A percentile compares a stretch with the other conserved stretches of the same genome.
phyloP scores from a whole-genome alignment of 2,329 filamentous ascomycete genomes.

The Acephala macrosclerotiorum region DNA sequence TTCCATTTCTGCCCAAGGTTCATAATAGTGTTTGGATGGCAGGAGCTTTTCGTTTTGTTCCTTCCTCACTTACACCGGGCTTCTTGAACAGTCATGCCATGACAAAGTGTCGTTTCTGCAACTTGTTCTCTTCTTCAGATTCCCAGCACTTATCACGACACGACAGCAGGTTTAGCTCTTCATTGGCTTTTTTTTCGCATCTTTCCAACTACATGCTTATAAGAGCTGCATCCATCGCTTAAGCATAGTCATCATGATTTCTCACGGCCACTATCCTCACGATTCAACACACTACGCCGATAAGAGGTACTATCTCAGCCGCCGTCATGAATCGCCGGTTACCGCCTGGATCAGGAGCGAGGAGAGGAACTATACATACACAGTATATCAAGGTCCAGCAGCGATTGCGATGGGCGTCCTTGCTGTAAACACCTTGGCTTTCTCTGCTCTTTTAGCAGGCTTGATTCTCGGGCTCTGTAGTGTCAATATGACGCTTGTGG shows the following conservation, averaged over 20 bases:
- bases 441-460: conserved; percentile 36
- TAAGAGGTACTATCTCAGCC: not conserved
- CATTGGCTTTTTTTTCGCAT: not conserved
- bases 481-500: conserved; percentile 36
- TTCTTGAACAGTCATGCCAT: not conserved
- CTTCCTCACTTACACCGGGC: not conserved
- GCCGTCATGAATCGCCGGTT: not conserved
- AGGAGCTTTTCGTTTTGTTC: not conserved
- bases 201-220: not conserved
- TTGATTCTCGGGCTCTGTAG: conserved; percentile 39
- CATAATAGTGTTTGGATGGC: not conserved
- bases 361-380: conserved; percentile 3
- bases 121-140: not conserved
- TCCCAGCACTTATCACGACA: not conserved
- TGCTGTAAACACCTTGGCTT: conserved; percentile 26
- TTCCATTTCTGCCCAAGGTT: not conserved
- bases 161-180: not conserved
- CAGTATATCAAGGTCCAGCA: conserved; percentile 14
- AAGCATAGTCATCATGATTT: not conserved
- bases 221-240: not conserved
- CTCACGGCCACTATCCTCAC: too few relatives aligned
- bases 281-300: too few relatives aligned
- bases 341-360: not conserved
- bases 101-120: not conserved
- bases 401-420: conserved; percentile 27